Evolutionary conservation across 495 filamentous ascomycete genomes (phyloP).

Genomic region (Xylaria acuta): DNA sequence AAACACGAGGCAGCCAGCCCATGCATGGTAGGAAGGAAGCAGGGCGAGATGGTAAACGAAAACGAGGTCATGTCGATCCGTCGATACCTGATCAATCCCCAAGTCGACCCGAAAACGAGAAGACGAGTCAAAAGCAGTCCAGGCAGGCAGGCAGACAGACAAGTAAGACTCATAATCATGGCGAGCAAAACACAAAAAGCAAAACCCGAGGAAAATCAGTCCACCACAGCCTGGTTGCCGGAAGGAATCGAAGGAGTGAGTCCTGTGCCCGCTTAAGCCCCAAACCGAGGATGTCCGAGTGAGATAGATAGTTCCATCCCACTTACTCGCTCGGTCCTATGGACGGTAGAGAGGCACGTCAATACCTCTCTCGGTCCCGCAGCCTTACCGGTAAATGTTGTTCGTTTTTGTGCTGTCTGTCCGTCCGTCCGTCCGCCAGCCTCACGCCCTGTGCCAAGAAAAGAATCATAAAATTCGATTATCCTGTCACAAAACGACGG

Average conservation of each 20-base stretch:
- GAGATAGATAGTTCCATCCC: neutral
- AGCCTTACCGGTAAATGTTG: neutral
- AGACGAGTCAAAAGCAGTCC: neutral
- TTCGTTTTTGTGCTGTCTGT: neutral
- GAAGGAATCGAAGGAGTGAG: neutral
- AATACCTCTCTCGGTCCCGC: neutral
- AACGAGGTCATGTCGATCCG: neutral
- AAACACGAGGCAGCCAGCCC: neutral
- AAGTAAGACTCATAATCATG: neutral
- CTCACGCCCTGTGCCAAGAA: constrained; percentile 2
- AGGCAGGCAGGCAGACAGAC: neutral
- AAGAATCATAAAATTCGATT: neutral
- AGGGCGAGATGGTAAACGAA: neutral
- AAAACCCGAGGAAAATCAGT: neutral
- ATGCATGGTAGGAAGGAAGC: neutral
- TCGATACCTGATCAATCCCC: neutral
- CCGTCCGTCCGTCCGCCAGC: neutral
- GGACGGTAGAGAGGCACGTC: neutral
- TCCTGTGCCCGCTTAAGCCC: neutral
- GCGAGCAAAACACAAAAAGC: neutral
- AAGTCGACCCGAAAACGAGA: neutral
- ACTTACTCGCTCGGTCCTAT: neutral
- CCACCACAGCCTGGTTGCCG: neutral
- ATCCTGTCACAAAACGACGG: neutral
- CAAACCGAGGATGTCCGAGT: neutral